A percentile compares a stretch with the other conserved stretches of the same genome.
Evolutionary conservation across 495 filamentous ascomycete genomes (phyloP).

Genomic region (Recurvomyces mirabilis): DNA sequence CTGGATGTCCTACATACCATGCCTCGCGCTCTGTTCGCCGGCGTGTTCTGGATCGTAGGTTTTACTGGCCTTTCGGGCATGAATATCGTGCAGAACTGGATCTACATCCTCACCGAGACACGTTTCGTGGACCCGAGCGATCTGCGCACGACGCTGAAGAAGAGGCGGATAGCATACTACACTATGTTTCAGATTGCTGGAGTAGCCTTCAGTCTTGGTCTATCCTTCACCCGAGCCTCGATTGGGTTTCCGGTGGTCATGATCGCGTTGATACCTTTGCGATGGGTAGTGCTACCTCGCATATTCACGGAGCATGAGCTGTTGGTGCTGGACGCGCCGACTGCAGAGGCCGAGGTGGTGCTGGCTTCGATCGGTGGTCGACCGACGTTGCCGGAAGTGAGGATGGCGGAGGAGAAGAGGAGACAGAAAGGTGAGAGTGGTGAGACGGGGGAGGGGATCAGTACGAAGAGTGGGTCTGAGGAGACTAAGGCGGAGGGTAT

Average conservation of each 20-base stretch:
- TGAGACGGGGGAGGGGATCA: constrained; percentile 4
- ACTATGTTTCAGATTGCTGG: constrained; percentile 56
- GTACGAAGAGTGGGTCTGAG: constrained; percentile 7
- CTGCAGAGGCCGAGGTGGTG: constrained; percentile 23
- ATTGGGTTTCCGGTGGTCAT: constrained; percentile 89
- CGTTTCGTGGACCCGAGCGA: constrained; percentile 51
- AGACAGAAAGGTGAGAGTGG: constrained; percentile 1
- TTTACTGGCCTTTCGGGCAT: constrained; percentile 52
- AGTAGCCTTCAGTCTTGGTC: constrained; percentile 83
- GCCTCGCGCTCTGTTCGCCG: constrained; percentile 77
- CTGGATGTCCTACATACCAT: constrained; percentile 74
- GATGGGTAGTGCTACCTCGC: constrained; percentile 60
- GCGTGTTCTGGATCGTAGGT: constrained; percentile 92
- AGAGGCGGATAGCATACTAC: constrained; percentile 52
- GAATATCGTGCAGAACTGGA: constrained; percentile 69
- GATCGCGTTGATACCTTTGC: constrained; percentile 62
- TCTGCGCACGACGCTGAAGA: constrained; percentile 45
- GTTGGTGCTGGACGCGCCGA: constrained; percentile 50
- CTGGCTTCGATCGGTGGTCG: constrained; percentile 29
- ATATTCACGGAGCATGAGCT: constrained; percentile 62
- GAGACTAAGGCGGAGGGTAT: background rate
- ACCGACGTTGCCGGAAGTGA: constrained; percentile 24
- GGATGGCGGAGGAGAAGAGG: constrained; percentile 15
- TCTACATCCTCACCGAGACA: constrained; percentile 62
- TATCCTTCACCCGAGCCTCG: constrained; percentile 87